phyloP scores from a whole-genome alignment of 345 rosid species.

The Mangifera indica region DNA sequence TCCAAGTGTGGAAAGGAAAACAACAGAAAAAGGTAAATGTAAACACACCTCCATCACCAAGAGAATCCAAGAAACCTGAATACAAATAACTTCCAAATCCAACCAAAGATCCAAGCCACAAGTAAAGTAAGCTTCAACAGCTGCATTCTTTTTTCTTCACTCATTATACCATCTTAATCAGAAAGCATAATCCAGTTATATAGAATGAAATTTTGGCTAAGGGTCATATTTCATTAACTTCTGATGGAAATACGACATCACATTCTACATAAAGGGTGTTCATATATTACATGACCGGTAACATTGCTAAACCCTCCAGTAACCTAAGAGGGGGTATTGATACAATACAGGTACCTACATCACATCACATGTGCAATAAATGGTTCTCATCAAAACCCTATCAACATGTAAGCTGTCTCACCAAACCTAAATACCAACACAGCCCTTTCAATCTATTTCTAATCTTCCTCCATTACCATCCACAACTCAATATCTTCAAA shows the following conservation, averaged over 20 bases:
- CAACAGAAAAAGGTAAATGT: not conserved
- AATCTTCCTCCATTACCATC: not conserved
- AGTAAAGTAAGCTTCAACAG: no score
- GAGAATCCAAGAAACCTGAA: slow-evolving; percentile 19
- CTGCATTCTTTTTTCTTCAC: not conserved
- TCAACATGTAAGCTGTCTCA: slow-evolving; percentile 10
- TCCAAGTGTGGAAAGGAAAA: not conserved
- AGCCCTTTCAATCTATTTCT: not conserved
- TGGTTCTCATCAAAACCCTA: slow-evolving; percentile 27
- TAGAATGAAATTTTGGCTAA: no score
- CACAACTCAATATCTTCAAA: no score
- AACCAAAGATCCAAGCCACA: not conserved
- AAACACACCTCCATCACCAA: not conserved
- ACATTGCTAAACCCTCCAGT: no score
- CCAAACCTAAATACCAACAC: slow-evolving; percentile 1
- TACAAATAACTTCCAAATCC: not conserved
- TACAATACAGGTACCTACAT: not conserved
- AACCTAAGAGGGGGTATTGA: no score
- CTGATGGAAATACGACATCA: no score
- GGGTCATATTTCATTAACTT: no score
- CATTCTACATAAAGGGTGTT: no score
- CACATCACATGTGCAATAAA: slow-evolving; percentile 30
- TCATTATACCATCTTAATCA: not conserved
- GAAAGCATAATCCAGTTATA: no score
- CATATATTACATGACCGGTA: no score